Conservation (phyloP, 768 basidiomycete species). For the Tulasnella sp. region DNA sequence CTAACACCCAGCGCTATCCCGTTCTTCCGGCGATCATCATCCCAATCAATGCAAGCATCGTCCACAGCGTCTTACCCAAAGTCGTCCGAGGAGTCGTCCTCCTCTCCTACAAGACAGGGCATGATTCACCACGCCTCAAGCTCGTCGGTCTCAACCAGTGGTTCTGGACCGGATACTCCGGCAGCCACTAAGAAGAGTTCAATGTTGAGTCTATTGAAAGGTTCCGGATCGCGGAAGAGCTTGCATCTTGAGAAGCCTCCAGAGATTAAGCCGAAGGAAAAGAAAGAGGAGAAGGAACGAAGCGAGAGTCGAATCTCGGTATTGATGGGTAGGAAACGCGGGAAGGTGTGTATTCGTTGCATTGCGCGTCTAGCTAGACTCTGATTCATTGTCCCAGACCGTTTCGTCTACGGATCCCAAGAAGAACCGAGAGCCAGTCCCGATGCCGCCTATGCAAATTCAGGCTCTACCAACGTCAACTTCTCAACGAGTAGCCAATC, state of each 20-base stretch:
- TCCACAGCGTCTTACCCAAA: conserved; percentile 33
- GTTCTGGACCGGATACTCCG: conserved; percentile 10
- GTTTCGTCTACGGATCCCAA: conserved; percentile 74
- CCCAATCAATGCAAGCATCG: conserved; percentile 72
- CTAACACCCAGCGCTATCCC: conserved; percentile 89
- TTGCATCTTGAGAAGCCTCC: conserved; percentile 43
- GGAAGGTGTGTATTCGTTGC: conserved; percentile 56
- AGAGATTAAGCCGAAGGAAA: conserved; percentile 47
- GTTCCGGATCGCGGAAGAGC: conserved; percentile 73
- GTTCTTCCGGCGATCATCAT: conserved; percentile 87
- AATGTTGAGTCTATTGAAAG: conserved; percentile 73
- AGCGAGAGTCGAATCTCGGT: conserved; percentile 86
- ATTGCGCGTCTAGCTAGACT: background rate
- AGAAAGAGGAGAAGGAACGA: conserved; percentile 73
- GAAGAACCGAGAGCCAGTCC: conserved; percentile 45
- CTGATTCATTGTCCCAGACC: conserved; percentile 44
- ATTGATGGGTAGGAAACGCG: conserved; percentile 79
- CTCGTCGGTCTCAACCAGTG: conserved; percentile 19
- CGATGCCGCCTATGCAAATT: conserved; percentile 87
- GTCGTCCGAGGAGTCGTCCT: conserved; percentile 27
- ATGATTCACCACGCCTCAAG: conserved; percentile 28
- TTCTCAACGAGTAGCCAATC: conserved; percentile 73
- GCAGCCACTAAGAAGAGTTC: conserved; percentile 68
- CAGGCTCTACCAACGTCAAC: conserved; percentile 73
- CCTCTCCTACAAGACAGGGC: conserved; percentile 39